A percentile compares a stretch with the other conserved stretches of the same genome.
These are phyloP conservation scores for Suillus subalutaceus DNA, from an alignment of 768 basidiomycete species.

Conservation along the genomic window DNA sequence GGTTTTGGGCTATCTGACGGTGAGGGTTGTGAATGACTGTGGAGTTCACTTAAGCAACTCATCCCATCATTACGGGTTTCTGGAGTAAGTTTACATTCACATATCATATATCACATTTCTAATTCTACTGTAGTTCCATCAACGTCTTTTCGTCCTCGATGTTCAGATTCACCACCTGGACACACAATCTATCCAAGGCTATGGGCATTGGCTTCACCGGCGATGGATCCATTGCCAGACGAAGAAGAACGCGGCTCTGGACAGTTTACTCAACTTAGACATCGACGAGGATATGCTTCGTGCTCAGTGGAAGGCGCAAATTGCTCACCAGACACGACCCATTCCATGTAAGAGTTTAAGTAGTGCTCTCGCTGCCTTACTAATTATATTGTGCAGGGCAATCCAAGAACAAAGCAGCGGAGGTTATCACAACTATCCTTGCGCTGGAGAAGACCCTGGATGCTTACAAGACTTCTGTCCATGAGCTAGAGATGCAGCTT, in stretches of 20 bases:
- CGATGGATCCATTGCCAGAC: background rate
- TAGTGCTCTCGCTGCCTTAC: background rate
- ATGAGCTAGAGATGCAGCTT: conserved; percentile 11
- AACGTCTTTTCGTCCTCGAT: conserved; percentile 16
- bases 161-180: conserved; percentile 12
- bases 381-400: background rate
- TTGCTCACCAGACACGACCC: conserved; percentile 8
- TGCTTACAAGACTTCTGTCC: background rate
- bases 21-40: conserved; percentile 41
- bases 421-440: conserved; percentile 10
- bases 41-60: conserved; percentile 26
- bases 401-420: conserved; percentile 5
- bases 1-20: conserved; percentile 39
- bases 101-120: background rate
- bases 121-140: conserved; percentile 12
- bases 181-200: background rate
- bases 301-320: conserved; percentile 11
- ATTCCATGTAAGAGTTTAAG: conserved; percentile 7
- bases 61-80: conserved; percentile 21
- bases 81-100: conserved; percentile 16
- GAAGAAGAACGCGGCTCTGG: background rate
- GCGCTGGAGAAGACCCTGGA: conserved; percentile 10
- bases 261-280: background rate
- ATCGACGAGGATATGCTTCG: background rate
- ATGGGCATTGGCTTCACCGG: conserved; percentile 13